Evolutionary conservation across 2,329 filamentous ascomycete genomes (phyloP), one percentile per base, ranked within the genome.

Genomic region (Zasmidium angulare): DNA sequence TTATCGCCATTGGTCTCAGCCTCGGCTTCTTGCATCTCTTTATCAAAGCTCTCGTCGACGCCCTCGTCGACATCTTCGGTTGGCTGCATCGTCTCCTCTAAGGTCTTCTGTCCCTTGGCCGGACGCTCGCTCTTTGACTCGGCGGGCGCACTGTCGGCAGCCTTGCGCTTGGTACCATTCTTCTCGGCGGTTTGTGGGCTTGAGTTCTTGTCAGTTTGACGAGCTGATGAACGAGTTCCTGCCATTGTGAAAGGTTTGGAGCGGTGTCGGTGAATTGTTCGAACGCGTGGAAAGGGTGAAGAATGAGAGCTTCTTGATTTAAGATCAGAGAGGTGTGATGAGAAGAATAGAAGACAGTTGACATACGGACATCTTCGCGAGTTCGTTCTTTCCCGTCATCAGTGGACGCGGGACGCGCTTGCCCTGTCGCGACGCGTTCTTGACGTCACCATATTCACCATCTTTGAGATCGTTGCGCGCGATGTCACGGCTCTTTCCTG

Each of bases 21-120:
- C 61, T 58, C 60, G 40, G 24, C 62, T 24, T 60, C 69, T 36
- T 71, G 70, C 49, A 69, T 68, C 54, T 73, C 72, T 46, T 72
- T 66, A 19, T 72, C 36, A 17, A 43, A 43, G 14, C 6, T 19
- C 36, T 43, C 71, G 48, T 71, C 40, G 21, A 57, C 50, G 11
- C 53, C 57, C 9, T 62, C 65, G 21, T 62, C 58, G n/a, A 52
- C 58, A 47, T 59, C 53, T 21, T 56, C 58, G 14, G 40, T 55
- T 66, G 55, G 69, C n/a, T 74, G 73, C 46, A 83, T 71, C 0
- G 77, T 79, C 62, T 84, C 80, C 60, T 85, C 82, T 31, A 84
- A 75, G 0, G 80, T 83, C 64, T 78, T 78, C 67, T 85, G 82
- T 60, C 77, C 76, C 63, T 77, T 79, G 17, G 68, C 57, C 7